A percentile compares a stretch with the other conserved stretches of the same genome.
phyloP scores from a whole-genome alignment of 345 rosid species.

The Euphorbia tirucalli region DNA sequence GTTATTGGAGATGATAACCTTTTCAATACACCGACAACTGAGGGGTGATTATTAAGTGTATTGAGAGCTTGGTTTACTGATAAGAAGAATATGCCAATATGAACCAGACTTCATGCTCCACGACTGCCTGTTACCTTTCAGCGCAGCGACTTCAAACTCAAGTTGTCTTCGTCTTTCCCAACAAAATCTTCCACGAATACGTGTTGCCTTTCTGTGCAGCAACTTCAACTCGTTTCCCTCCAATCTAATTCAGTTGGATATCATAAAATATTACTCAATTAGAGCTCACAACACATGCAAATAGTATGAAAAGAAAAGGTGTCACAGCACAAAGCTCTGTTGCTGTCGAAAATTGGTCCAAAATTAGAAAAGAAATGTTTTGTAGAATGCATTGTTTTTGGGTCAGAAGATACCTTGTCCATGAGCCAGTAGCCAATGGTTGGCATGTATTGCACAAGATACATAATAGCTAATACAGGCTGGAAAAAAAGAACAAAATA shows the following conservation, averaged over 20 bases:
- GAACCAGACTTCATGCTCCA: too few relatives aligned
- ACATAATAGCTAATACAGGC: conserved; percentile 92
- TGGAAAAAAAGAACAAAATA: conserved; percentile 37
- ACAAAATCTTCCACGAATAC: conserved; percentile 65
- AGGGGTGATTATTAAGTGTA: too few relatives aligned
- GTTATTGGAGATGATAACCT: background rate
- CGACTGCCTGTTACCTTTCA: too few relatives aligned
- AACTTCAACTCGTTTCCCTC: conserved; percentile 69
- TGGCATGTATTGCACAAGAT: conserved; percentile 88
- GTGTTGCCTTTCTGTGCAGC: conserved; percentile 72
- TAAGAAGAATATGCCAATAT: too few relatives aligned
- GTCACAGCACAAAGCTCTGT: too few relatives aligned
- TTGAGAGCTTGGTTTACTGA: too few relatives aligned
- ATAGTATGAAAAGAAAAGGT: background rate
- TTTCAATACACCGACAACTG: background rate
- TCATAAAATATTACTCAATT: background rate
- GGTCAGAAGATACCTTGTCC: conserved; percentile 69
- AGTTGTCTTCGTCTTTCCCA: conserved; percentile 65
- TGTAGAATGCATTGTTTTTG: background rate
- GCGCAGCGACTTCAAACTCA: too few relatives aligned
- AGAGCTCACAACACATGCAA: background rate
- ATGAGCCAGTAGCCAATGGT: conserved; percentile 83
- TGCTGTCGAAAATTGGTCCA: too few relatives aligned
- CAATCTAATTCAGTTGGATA: conserved; percentile 47
- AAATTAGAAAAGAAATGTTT: background rate